Evolutionary conservation across 331 rosid genomes (phyloP), one percentile per base, ranked within the genome.

Genomic region (Arachis monticola): DNA sequence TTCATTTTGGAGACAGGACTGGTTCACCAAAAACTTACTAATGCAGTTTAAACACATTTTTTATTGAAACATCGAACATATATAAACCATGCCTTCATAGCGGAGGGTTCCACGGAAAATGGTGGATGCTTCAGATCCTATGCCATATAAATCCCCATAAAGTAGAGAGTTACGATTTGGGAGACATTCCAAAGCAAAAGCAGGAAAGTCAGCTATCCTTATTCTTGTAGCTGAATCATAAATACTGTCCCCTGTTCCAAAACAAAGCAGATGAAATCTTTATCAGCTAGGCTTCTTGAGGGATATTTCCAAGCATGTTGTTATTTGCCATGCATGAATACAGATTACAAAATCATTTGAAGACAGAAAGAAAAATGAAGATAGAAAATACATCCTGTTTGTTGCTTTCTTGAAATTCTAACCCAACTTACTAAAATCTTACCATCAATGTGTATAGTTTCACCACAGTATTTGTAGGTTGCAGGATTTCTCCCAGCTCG

Each of bases 71-170:
- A 2, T 35, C 45, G 53, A 45, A 35, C 41, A 72, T n/a, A 76
- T 11, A 57, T 38, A 56, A 17, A 56, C 7, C 93, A 74, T 88
- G 79, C 99, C 99, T 94, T 94, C 93, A 30, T 92, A 94, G 64
- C 99, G 93, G 66, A 94, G 93, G 68, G 99, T 94, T 87, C 97
- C 99, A 35, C 97, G 97, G 73, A 92, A 94, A 72, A 94, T 42
- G 11, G 97, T 88, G 2, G 92, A 85, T 76, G 99, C 97, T 87
- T 94, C 97, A 53, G 89, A 73, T 70, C 72, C 87, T 60, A 94
- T 92, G 74, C 92, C 91, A 60, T 94, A 94, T 81, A 90, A 76
- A 27, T 94, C 92, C 61, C 96, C 97, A 67, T 90, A 94, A 73
- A 90, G 65, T 77, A 94, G 73, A 0, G 99, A 94, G 80, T 92